Conservation (phyloP, 2,329 filamentous ascomycete genomes). For the Sclerotinia minor region DNA sequence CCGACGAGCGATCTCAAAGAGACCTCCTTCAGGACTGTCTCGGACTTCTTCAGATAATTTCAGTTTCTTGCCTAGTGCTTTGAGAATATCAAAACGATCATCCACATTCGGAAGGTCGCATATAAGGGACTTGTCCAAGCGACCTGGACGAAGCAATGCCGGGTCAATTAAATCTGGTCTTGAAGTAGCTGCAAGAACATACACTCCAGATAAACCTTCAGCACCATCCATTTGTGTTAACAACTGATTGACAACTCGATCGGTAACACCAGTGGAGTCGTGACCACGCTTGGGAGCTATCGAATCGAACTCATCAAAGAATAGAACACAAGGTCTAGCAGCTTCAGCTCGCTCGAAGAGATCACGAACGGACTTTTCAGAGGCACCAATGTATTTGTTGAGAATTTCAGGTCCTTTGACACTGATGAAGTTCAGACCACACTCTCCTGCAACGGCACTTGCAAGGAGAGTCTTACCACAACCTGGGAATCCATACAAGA, state of each 20-base stretch:
- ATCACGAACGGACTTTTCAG: constrained; percentile 93
- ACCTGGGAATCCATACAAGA: constrained; percentile 92
- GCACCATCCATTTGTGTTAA: constrained; percentile 99
- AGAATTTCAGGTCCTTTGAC: constrained; percentile 98
- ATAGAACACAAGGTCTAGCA: constrained; percentile 88
- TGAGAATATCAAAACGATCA: constrained; percentile 86
- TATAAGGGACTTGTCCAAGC: constrained; percentile 87
- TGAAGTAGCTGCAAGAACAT: constrained; percentile 91
- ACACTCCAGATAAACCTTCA: constrained; percentile 90
- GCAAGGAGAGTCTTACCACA: constrained; percentile 96
- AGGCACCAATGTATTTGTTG: constrained; percentile 98
- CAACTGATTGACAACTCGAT: constrained; percentile 96
- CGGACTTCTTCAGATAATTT: constrained; percentile 67
- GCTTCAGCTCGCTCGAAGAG: constrained; percentile 91
- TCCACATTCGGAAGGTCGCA: constrained; percentile 82
- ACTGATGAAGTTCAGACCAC: constrained; percentile 95
- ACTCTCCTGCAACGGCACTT: constrained; percentile 95
- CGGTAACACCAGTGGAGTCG: constrained; percentile 96
- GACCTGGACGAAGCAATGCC: constrained; percentile 84
- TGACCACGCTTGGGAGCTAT: constrained; percentile 97
- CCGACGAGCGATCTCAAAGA: constrained; percentile 66
- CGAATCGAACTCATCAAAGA: constrained; percentile 98
- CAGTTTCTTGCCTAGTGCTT: constrained; percentile 79
- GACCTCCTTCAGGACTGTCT: constrained; percentile 23
- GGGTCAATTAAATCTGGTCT: constrained; percentile 95